These are phyloP conservation scores for Anthracocystis setariae DNA, from an alignment of 1,284 basidiomycete genomes.

Conservation along the genomic window DNA sequence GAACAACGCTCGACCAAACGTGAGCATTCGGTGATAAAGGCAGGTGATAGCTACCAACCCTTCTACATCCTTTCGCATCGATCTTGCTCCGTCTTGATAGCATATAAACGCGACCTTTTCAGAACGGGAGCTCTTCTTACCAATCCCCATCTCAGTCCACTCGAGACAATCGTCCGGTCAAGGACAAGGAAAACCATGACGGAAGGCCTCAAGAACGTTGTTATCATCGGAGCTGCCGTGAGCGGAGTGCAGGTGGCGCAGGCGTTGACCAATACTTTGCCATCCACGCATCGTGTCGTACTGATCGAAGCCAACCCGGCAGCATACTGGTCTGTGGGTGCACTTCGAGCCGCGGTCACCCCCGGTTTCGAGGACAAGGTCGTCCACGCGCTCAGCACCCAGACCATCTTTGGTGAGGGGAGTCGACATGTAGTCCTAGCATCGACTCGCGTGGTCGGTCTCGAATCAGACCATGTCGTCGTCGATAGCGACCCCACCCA, in stretches of 20 bases:
- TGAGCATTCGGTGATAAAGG: no score
- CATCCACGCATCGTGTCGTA: slow-evolving; percentile 68
- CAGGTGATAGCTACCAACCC: no score
- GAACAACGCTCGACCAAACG: no score
- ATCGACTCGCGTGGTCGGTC: slow-evolving; percentile 15
- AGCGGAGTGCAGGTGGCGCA: slow-evolving; percentile 56
- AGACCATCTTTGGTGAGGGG: slow-evolving; percentile 18
- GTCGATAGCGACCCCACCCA: slow-evolving; percentile 22
- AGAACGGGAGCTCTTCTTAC: no score
- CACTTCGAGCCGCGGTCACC: slow-evolving; percentile 68
- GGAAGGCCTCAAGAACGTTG: slow-evolving; percentile 35
- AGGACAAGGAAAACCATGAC: background rate
- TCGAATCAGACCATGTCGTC: slow-evolving; percentile 15
- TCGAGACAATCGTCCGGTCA: no score
- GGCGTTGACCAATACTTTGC: slow-evolving; percentile 63
- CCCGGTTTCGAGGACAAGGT: slow-evolving; percentile 63
- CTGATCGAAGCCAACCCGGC: slow-evolving; percentile 69
- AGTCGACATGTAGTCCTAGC: slow-evolving; percentile 37
- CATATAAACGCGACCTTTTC: no score
- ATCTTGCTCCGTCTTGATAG: no score
- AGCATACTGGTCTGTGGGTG: slow-evolving; percentile 67
- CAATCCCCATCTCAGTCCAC: no score
- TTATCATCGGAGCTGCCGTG: slow-evolving; percentile 49
- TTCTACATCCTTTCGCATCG: no score
- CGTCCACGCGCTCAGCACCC: slow-evolving; percentile 21